These are phyloP conservation scores for Kingdonia uniflora DNA, from an alignment of 164 flowering plant genomes.

Conservation along the genomic window DNA sequence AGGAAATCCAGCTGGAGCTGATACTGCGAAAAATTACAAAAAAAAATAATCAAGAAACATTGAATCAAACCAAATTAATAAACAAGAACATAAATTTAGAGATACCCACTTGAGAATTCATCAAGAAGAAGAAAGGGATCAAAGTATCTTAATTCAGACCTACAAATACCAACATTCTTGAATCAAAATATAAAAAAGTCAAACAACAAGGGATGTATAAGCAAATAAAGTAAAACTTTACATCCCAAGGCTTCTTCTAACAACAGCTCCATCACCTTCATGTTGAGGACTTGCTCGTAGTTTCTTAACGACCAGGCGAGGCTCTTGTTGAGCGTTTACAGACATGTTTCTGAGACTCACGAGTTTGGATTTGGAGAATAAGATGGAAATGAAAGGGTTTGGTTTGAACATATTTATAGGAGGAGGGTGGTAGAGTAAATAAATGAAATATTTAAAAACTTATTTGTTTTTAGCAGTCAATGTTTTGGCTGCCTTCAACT, in stretches of 20 bases:
- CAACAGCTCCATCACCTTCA: constrained; percentile 70
- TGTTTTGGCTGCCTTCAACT: too few species aligned
- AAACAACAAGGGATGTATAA: neutral
- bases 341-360: neutral
- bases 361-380: too few species aligned
- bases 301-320: constrained; percentile 40
- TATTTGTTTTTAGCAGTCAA: too few species aligned
- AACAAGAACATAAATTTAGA: neutral
- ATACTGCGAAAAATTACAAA: constrained; percentile 33
- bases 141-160: constrained; percentile 66
- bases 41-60: neutral
- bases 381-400: too few species aligned
- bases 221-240: constrained; percentile 9
- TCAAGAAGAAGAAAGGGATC: constrained; percentile 85
- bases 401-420: too few species aligned
- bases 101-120: constrained; percentile 68
- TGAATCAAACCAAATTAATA: neutral
- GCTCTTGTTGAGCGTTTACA: constrained; percentile 1
- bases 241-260: constrained; percentile 73
- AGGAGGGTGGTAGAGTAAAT: too few species aligned
- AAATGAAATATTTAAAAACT: too few species aligned
- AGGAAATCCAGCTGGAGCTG: constrained; percentile 86
- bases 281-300: constrained; percentile 41
- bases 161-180: constrained; percentile 14
- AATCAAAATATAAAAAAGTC: neutral